Conservation (phyloP, 106 monocot genomes). For the Triglochin maritima region DNA sequence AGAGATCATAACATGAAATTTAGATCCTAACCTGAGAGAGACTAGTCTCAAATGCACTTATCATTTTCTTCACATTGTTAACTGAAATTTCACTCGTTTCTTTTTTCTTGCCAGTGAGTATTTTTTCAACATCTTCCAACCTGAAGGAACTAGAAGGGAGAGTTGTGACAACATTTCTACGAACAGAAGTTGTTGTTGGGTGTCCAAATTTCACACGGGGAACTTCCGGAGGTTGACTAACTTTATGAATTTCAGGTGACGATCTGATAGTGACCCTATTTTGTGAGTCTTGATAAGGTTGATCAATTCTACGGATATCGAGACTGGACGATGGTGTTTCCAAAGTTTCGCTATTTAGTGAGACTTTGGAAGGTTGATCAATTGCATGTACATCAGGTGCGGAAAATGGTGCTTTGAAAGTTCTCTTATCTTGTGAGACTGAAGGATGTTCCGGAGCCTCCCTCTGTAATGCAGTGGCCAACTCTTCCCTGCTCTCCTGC, state of each 20-base stretch:
- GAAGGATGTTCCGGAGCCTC: constrained; percentile 8
- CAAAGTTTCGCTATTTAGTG: no score
- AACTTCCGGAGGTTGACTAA: not conserved
- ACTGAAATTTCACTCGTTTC: constrained; percentile 1
- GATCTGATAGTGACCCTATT: not conserved
- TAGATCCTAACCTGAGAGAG: constrained; percentile 28
- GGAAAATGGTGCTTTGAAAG: constrained; percentile 1
- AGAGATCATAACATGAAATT: not conserved
- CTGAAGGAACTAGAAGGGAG: constrained; percentile 8
- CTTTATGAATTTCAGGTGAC: not conserved
- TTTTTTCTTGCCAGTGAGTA: constrained; percentile 6
- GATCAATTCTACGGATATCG: not conserved
- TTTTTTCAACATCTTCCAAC: not conserved
- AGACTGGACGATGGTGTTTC: not conserved
- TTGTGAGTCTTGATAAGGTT: not conserved
- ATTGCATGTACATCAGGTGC: not conserved
- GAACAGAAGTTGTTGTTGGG: constrained; percentile 7
- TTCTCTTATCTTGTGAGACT: not conserved
- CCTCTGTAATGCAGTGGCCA: constrained; percentile 1
- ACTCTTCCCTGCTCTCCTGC: constrained; percentile 17
- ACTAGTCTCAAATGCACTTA: constrained; percentile 39
- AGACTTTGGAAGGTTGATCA: not conserved
- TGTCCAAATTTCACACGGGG: not conserved
- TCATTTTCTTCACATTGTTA: constrained; percentile 36
- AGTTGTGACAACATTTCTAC: constrained; percentile 6